Evolutionary conservation across 1,284 basidiomycete species (phyloP).

Genomic region (Tremellales sp.): DNA sequence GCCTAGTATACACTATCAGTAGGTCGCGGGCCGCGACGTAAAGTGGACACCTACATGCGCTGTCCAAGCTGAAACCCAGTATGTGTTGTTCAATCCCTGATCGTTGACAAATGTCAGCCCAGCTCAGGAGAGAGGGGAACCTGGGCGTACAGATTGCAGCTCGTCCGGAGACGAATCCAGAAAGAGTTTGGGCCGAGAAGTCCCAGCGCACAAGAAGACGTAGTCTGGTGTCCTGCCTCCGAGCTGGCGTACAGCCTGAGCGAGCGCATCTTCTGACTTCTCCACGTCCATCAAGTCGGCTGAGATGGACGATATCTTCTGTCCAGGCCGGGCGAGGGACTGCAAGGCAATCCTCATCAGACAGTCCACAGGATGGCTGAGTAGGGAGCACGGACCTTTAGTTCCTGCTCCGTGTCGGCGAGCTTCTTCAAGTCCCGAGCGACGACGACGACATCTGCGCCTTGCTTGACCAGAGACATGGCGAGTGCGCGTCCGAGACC

Average conservation of each 20-base stretch:
- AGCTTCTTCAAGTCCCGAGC: slow-evolving; percentile 60
- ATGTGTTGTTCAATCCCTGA: slow-evolving; percentile 51
- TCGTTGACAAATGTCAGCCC: slow-evolving; percentile 6
- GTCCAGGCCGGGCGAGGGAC: slow-evolving; percentile 51
- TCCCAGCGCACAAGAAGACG: slow-evolving; percentile 74
- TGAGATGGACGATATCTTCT: slow-evolving; percentile 61
- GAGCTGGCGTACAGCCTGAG: slow-evolving; percentile 57
- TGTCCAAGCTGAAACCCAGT: slow-evolving; percentile 63
- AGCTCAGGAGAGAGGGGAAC: neutral
- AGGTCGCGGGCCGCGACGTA: neutral
- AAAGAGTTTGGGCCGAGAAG: slow-evolving; percentile 65
- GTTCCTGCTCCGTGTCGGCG: slow-evolving; percentile 55
- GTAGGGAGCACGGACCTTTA: slow-evolving; percentile 57
- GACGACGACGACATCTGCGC: slow-evolving; percentile 77
- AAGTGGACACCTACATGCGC: slow-evolving; percentile 59
- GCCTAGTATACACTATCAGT: slow-evolving; percentile 51
- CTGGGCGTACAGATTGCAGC: slow-evolving; percentile 54
- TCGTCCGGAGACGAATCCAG: slow-evolving; percentile 62
- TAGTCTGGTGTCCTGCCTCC: slow-evolving; percentile 63
- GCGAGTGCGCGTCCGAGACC: slow-evolving; percentile 75
- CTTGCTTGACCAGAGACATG: slow-evolving; percentile 61
- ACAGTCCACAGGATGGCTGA: neutral
- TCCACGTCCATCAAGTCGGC: slow-evolving; percentile 57
- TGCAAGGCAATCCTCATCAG: slow-evolving; percentile 33
- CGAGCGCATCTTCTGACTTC: slow-evolving; percentile 58